Conservation (phyloP, 2,329 filamentous ascomycete genomes). For the Colletotrichum sp. region DNA sequence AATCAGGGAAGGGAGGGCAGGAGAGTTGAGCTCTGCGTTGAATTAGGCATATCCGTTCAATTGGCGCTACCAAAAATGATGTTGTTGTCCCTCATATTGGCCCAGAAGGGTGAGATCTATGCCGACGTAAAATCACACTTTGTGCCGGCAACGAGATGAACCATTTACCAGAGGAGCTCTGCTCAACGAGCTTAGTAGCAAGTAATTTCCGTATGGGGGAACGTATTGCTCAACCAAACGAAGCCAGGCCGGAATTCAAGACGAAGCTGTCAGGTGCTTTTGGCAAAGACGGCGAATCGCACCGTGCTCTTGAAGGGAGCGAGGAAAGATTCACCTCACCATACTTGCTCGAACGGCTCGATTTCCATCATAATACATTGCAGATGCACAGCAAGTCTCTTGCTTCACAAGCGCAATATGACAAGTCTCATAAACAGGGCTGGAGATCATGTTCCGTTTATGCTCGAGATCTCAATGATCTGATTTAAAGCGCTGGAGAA, state of each 20-base stretch:
- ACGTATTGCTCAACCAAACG: neutral
- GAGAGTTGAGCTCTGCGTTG: neutral
- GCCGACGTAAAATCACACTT: neutral
- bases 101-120: neutral
- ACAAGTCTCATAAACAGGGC: neutral
- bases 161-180: neutral
- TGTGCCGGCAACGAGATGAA: neutral
- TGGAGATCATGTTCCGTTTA: neutral
- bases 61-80: neutral
- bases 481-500: neutral
- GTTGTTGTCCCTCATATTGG: neutral
- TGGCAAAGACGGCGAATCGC: too few relatives aligned
- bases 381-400: neutral
- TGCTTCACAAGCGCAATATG: neutral
- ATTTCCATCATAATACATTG: neutral
- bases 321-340: neutral
- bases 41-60: neutral
- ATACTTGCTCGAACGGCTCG: neutral
- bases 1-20: neutral
- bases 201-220: neutral
- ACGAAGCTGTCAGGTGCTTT: neutral
- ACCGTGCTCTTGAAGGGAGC: neutral
- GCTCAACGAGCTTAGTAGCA: neutral
- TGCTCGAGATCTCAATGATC: neutral
- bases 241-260: neutral